Base-by-base conservation (phyloP, 352 stramenopile genomes). In the Phytophthora parvispora region DNA sequence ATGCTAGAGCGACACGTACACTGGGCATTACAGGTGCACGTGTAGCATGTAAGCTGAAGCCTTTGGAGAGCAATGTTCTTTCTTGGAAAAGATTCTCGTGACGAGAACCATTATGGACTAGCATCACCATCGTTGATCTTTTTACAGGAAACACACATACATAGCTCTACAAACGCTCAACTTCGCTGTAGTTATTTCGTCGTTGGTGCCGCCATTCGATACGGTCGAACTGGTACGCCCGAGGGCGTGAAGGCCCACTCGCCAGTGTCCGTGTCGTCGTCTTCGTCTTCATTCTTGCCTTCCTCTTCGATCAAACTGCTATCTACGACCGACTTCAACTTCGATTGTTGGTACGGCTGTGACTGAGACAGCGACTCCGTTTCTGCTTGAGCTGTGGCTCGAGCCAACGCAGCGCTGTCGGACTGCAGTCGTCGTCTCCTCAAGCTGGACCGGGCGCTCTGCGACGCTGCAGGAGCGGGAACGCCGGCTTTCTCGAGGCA, bases 241-340 rank as follows among this genome's bases (percentile, higher is more conserved):
- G 64, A 64, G 2, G 60, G 48, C 40, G 71, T 83, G 40, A 83
- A 78, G 10, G 64, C 64, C 75, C 75, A 83, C 48, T 83, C 71
- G 8, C 64, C 74, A 42, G 62, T 75, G 34, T 76, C 72, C 8
- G 64, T 69, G 20, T 75, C 67, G 20, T 64, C 57, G n/a, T 76
- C 64, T 29, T 77, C 69, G 10, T 72, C 54, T n/a, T 64, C 57
- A 20, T 76, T 59, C 25, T 77, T 64, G 10, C 68, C 54, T n/a
- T 76, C 69, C 20, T 66, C 65, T 64, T 69, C 57, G 28, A 71
- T 60, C 29, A 74, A 60, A 42, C 67, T 54, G 34, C 53, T 56
- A 24, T 75, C 60, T 4, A 77, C 29, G 50, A 69, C 59, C 7
- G 64, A 75, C 27, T 60, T 69, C 7, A 60, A 75, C 27, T 60